Percentiles rank a stretch among this genome's conserved stretches.
These are phyloP conservation scores for Aspergillus sp. DNA, from an alignment of 2,329 filamentous ascomycete species.

Conservation along the genomic window DNA sequence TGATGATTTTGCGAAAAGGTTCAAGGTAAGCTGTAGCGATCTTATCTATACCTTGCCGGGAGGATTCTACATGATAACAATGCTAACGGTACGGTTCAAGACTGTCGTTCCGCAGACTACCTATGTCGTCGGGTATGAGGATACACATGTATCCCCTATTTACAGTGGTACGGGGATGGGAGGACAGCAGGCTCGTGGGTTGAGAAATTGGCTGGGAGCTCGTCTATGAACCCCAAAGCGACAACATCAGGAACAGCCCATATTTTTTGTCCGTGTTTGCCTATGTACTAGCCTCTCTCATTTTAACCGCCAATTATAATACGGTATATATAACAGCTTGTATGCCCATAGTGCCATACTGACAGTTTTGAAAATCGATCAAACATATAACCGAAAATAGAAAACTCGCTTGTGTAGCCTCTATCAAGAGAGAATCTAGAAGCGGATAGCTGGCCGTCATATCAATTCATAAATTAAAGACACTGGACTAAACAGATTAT, in stretches of 20 bases:
- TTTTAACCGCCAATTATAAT: neutral
- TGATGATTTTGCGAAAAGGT: slow-evolving; percentile 31
- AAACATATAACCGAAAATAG: neutral
- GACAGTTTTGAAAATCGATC: neutral
- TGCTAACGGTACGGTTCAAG: slow-evolving; percentile 16
- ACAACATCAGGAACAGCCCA: neutral
- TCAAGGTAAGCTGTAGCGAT: slow-evolving; percentile 24
- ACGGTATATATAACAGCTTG: neutral
- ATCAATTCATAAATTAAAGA: slow-evolving; percentile 22
- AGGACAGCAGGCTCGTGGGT: slow-evolving; percentile 25
- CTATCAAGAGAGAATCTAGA: slow-evolving; percentile 4
- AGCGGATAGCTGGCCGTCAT: slow-evolving; percentile 17
- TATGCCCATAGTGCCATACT: neutral
- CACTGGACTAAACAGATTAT: slow-evolving; percentile 11
- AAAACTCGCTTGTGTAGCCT: neutral
- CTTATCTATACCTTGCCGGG: neutral
- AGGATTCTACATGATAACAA: neutral
- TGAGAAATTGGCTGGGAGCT: slow-evolving; percentile 31
- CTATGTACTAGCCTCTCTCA: neutral
- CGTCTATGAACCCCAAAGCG: slow-evolving; percentile 19
- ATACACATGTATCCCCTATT: slow-evolving; percentile 32
- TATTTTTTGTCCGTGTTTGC: slow-evolving; percentile 7
- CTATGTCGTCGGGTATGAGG: slow-evolving; percentile 28
- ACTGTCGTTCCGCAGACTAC: slow-evolving; percentile 29
- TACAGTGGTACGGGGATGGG: slow-evolving; percentile 22